Base-by-base conservation (phyloP, 345 rosid species). In the Acer campestre region DNA sequence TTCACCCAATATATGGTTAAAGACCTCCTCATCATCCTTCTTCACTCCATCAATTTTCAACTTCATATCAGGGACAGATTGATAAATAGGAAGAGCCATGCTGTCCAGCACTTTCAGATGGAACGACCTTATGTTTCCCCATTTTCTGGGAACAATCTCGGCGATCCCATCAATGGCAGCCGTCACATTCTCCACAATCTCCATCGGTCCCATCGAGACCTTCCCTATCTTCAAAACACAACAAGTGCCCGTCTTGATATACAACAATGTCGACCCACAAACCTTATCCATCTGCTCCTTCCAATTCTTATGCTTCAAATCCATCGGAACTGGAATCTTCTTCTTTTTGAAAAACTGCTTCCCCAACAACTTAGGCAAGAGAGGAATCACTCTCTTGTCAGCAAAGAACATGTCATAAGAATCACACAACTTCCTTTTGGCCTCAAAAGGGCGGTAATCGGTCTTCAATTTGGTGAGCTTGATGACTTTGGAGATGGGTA, bases 321-420 rank as follows among this genome's bases (percentile, higher is more conserved):
- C 90, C 20, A 93, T 38, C 7, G 87, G 85, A 40, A 90, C 80
- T 0, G 95, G 97, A 68, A 90, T 84, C 91, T 88, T 93, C 89
- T 89, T 93, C 74, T 84, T 91, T 80, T 79, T 80, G 27, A 87
- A 91, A 58, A 93, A 93, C 11, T 90, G 91, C 83, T 90, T 93
- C 77, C 95, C 97, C 67, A 93, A 68, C 83, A 93, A 75, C 86
- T 90, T 90, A 31, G 97, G 97, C 79, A 93, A 84, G 63, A 93
- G 74, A 1, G 91, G 91, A 67, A 88, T 51, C 70, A 88, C 80
- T 77, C 89, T 82, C 75, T 74, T 83, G 62, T 88, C 91, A 0
- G 89, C 88, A 12, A 88, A 82, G 65, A 88, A 86, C 86, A 86
- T 67, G 62, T 86, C 87, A 63, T 80, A 86, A 7, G 87, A 85